Evolutionary conservation across 345 rosid genomes (phyloP), one percentile per base, ranked within the genome.

Genomic region (Limnanthes douglasii): DNA sequence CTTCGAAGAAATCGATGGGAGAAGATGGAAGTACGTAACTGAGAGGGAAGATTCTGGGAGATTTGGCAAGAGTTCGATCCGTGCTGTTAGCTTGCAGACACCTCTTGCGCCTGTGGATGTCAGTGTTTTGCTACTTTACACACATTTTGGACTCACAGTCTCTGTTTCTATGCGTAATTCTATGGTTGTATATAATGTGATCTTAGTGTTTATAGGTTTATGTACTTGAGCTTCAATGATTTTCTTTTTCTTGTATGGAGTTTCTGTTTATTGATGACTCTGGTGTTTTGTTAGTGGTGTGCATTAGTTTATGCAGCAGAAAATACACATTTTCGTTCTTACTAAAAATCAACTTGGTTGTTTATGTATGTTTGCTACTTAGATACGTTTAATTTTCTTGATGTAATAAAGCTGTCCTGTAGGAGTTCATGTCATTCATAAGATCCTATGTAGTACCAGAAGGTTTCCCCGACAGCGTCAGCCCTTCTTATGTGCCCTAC

Each of bases 401-500:
- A n/a, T n/a, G n/a, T n/a, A n/a, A n/a, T n/a, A n/a, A n/a, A n/a
- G 30, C 8, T 8, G 8, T 26, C 11, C n/a, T 2, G 11, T 8
- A 90, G 98, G 88, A 90, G 41, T 38, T 90, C 53, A 64, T 83
- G 73, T 66, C 94, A 18, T 90, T 90, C 44, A 59, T 84, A 23
- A 64, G 88, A 65, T 72, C 96, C 16, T 90, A 90, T 64, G 98
- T 90, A 9, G 96, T 84, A 20, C 98, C 98, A 0, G 96, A 84
- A 50, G 98, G 98, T 31, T 90, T 84, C 31, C 98, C 98, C 2
- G 78, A 64, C 14, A 80, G 85, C 37, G 98, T 90, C 34, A 69
- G 42, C 32, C 85, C 82, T 36, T 84, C 96, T 0, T 90, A 90
- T 41, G 96, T 84, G 38, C 98, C 98, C 0, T 90, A 84, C 61